Percentiles rank a stretch among this genome's conserved stretches.
Evolutionary conservation across 1,139 yeast species (phyloP).

Genomic region (Geotrichum phurueaensis): DNA sequence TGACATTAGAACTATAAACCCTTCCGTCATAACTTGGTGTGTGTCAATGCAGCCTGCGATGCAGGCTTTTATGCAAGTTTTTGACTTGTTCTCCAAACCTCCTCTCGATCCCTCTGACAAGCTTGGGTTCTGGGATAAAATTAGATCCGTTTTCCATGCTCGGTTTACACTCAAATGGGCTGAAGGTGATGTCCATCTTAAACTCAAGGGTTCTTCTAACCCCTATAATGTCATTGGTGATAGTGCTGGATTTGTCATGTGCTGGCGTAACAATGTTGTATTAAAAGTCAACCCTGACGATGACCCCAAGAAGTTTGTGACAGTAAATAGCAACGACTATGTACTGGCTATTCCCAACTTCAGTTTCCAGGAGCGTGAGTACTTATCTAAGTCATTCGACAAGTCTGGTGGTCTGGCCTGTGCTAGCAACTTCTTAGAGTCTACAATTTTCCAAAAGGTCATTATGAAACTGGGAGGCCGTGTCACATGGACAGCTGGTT

Average conservation of each 20-base stretch:
- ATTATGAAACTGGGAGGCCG: conserved; percentile 49
- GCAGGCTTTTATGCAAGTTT: conserved; percentile 70
- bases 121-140: conserved; percentile 75
- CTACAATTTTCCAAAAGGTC: conserved; percentile 38
- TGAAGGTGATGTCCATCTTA: conserved; percentile 43
- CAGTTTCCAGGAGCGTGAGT: conserved; percentile 33
- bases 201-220: conserved; percentile 65
- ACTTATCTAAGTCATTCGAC: conserved; percentile 22
- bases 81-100: conserved; percentile 80
- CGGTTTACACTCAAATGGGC: conserved; percentile 45
- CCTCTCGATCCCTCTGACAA: conserved; percentile 78
- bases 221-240: conserved; percentile 70
- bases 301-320: conserved; percentile 56
- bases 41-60: conserved; percentile 78
- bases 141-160: conserved; percentile 58
- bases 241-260: conserved; percentile 73
- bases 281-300: conserved; percentile 58
- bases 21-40: conserved; percentile 81
- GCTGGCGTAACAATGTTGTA: conserved; percentile 64
- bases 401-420: conserved; percentile 23
- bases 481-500: conserved; percentile 47
- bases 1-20: conserved; percentile 48
- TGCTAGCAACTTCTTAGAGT: conserved; percentile 26
- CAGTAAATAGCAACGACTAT: conserved; percentile 60
- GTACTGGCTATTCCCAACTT: conserved; percentile 58